These are phyloP conservation scores for Hypoxylon sp. DNA, from an alignment of 2,329 filamentous ascomycete genomes.

Conservation along the genomic window DNA sequence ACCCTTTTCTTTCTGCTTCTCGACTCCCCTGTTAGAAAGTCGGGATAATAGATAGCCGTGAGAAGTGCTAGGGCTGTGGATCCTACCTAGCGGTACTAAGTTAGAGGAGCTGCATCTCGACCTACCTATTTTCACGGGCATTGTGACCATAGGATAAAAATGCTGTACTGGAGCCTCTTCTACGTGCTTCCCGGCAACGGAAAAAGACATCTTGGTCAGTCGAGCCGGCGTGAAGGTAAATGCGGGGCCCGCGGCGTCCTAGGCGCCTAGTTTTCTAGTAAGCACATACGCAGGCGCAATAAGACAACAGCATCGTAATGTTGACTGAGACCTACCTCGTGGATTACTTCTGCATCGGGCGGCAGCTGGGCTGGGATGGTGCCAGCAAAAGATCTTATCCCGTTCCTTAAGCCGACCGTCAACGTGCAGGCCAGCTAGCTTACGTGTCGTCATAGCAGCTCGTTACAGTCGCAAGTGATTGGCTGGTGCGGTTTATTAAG, in stretches of 20 bases:
- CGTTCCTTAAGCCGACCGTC: not conserved
- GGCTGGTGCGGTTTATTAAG: not conserved
- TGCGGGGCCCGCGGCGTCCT: constrained; percentile 21
- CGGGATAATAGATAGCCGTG: not conserved
- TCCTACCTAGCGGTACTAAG: not conserved
- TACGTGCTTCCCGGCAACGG: not conserved
- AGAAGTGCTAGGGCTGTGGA: not conserved
- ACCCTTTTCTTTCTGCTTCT: not conserved
- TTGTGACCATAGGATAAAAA: not conserved
- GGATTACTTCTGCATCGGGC: constrained; percentile 2
- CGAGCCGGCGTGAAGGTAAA: not conserved
- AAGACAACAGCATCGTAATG: not conserved
- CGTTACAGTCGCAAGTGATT: constrained; percentile 16
- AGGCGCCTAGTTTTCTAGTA: not conserved
- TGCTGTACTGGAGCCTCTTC: not conserved
- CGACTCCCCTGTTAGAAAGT: not conserved
- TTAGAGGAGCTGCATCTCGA: not conserved
- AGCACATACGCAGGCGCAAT: not conserved
- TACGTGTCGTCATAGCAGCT: constrained; percentile 26
- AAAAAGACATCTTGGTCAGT: not conserved
- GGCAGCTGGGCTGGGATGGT: constrained; percentile 2
- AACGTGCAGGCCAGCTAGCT: constrained; percentile 4
- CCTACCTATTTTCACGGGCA: not conserved
- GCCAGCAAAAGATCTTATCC: constrained; percentile 6
- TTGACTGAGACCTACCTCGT: constrained; percentile 11